Evolutionary conservation across 345 rosid genomes (phyloP), one percentile per base, ranked within the genome.

Genomic region (Limnanthes douglasii): DNA sequence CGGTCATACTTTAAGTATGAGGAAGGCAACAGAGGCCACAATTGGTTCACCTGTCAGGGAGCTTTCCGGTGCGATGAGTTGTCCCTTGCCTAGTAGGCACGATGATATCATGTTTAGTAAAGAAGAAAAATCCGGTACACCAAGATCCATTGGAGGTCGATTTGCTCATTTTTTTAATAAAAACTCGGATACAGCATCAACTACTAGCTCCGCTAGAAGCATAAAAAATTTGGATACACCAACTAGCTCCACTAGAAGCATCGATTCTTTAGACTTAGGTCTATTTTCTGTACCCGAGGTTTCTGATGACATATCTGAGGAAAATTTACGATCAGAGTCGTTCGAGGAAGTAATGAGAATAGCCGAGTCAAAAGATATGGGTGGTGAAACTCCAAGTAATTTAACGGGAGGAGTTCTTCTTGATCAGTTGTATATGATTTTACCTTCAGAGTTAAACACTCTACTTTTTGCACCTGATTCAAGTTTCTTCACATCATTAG

Each of bases 351-450:
- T 57, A 2, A 54, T 83, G 57, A 77, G 65, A 56, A 46, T 34
- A 3, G 48, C 77, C 77, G 78, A 70, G 64, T 60, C 82, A 2
- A 73, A 54, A 47, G 94, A 77, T 60, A 68, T 52, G 40, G 86
- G 54, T 35, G 53, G 35, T 46, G 98, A 83, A 54, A 23, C 43
- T 40, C 98, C 94, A 5, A 40, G 68, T 48, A 66, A 63, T 67
- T 65, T 90, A 54, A 56, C 95, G 1, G 98, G 98, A 31, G 98
- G 95, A 46, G 61, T 83, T 24, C 69, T 90, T 48, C 42, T 83
- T 3, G 95, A 90, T 16, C 86, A 83, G 48, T 46, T 65, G 16
- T 83, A 70, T 56, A 41, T 65, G 56, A 68, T 63, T 13, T 15
- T 79, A 11, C 70, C 92, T 1, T 57, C 64, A 33, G 86, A 83